Base-by-base conservation (phyloP, 306 rosid species). In the Crotalaria pallida region DNA sequence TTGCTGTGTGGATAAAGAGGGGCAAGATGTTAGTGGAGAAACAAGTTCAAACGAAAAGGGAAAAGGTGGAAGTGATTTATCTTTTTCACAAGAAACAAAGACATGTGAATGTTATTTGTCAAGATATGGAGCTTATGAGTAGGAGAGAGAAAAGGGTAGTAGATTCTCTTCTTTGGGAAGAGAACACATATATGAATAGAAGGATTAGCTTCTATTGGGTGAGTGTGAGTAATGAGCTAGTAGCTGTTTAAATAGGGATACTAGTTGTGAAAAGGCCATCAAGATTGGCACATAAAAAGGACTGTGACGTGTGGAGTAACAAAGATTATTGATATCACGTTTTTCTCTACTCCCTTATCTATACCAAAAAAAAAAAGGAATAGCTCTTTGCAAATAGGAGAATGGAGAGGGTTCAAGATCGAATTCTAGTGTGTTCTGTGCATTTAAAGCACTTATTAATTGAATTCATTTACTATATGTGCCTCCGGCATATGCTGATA, bases 51-150 rank as follows among this genome's bases (percentile, higher is more conserved):
- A 80, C 74, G 63, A 79, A 81, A 87, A 49, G 82, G 40, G 63
- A 79, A 81, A 87, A 49, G 82, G 40, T 58, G 67, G 66, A 73
- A 77, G 65, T 60, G 29, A 38, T 77, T 81, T 66, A 78, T 80
- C 73, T 66, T 77, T 79, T 80, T 60, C 90, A 78, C 77, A 43
- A 77, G 59, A 88, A 86, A 91, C 97, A 83, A 80, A 82, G 85
- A 78, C 97, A 88, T 87, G 97, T 91, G 97, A 91, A 83, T 78
- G 88, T 86, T 58, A 45, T 83, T 91, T 91, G 97, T 89, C 87
- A 65, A 78, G 81, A 71, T 57, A 62, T 80, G 85, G 73, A 78
- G 8, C 52, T 74, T 75, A 50, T 88, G 96, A 43, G 88, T 84
- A 83, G 87, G 96, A 85, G 51, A 85, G 90, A 91, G 96, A 88